phyloP scores from a whole-genome alignment of 768 basidiomycete species.

The Coprinellus micaceus region DNA sequence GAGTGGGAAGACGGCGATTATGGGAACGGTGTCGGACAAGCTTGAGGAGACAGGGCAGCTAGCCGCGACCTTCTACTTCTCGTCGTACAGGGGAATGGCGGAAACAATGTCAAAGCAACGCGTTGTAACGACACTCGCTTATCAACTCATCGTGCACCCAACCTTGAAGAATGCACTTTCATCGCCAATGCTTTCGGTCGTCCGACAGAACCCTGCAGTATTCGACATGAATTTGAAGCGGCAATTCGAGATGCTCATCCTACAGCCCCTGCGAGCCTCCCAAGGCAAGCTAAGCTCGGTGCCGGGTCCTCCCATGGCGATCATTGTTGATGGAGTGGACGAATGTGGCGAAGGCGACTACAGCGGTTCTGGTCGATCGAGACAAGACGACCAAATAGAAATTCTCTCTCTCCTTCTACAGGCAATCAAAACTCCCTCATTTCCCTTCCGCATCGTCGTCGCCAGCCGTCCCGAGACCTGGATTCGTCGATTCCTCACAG shows the following conservation, averaged over 20 bases:
- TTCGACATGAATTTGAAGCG: not conserved
- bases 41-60: not conserved
- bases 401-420: not conserved
- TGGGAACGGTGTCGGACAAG: not conserved
- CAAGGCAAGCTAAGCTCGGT: too few relatives aligned
- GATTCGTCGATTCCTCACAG: not conserved
- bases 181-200: not conserved
- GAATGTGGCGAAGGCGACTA: not conserved
- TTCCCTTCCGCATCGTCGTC: not conserved
- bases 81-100: not conserved
- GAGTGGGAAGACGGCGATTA: not conserved
- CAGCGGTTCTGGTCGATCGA: not conserved
- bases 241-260: not conserved
- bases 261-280: not conserved
- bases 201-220: not conserved
- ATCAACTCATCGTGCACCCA: not conserved
- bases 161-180: not conserved
- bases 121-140: not conserved
- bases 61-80: constrained; percentile 4
- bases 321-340: constrained; percentile 7
- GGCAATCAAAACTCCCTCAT: not conserved
- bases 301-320: not conserved
- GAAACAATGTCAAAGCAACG: not conserved
- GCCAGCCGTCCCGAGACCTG: constrained; percentile 3
- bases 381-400: not conserved